These are phyloP conservation scores for Ascochyta fabae DNA, from an alignment of 2,329 filamentous ascomycete genomes.

Conservation along the genomic window DNA sequence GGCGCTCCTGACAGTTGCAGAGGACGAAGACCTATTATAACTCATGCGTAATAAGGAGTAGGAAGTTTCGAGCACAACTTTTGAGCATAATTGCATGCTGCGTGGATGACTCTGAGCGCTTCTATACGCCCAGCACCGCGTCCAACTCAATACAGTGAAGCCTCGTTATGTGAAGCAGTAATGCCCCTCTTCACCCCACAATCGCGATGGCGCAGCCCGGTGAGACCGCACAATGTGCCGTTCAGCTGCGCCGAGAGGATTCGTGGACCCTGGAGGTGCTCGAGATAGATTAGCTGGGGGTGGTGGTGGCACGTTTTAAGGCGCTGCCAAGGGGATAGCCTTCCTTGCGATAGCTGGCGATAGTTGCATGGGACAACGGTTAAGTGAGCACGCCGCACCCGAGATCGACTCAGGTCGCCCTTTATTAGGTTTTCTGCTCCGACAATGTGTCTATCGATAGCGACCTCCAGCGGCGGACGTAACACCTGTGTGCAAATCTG, in stretches of 20 bases:
- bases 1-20: not conserved
- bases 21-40: slow-evolving; percentile 3
- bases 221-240: slow-evolving; percentile 6
- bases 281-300: slow-evolving; percentile 21
- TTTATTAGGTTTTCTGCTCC: slow-evolving; percentile 17
- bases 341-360: slow-evolving; percentile 13
- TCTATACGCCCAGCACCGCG: slow-evolving; percentile 14
- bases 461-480: slow-evolving; percentile 17
- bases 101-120: not conserved
- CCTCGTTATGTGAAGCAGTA: slow-evolving; percentile 13
- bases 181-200: slow-evolving; percentile 12
- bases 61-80: slow-evolving; percentile 4
- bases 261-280: slow-evolving; percentile 18
- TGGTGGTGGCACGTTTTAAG: slow-evolving; percentile 16
- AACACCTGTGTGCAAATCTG: slow-evolving; percentile 12
- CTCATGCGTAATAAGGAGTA: not conserved
- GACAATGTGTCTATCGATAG: slow-evolving; percentile 12
- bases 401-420: slow-evolving; percentile 15
- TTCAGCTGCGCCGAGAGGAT: slow-evolving; percentile 12
- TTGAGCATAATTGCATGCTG: slow-evolving; percentile 8
- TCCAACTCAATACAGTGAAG: slow-evolving; percentile 17
- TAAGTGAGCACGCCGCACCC: slow-evolving; percentile 12
- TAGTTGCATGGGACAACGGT: slow-evolving; percentile 19
- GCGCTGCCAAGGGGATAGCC: slow-evolving; percentile 11
- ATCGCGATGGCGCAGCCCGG: slow-evolving; percentile 12